These are phyloP conservation scores for Hypoxylon rickii DNA, from an alignment of 495 filamentous ascomycete genomes.

Conservation along the genomic window DNA sequence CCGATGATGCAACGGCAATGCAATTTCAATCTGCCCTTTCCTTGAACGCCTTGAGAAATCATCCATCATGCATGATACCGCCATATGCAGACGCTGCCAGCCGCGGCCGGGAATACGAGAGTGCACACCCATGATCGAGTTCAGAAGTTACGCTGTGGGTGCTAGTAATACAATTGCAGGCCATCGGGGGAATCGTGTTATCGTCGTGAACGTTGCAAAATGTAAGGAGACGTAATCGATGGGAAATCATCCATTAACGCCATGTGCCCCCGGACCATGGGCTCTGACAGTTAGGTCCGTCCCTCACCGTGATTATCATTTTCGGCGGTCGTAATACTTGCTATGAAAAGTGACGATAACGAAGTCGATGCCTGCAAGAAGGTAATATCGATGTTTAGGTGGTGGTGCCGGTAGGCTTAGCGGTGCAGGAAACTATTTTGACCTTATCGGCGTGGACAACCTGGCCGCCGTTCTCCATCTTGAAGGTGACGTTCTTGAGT, in stretches of 20 bases:
- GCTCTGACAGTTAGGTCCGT: background rate
- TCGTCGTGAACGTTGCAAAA: background rate
- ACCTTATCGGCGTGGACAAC: slow-evolving; percentile 71
- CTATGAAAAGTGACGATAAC: background rate
- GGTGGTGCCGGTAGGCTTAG: slow-evolving; percentile 69
- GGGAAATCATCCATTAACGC: too few relatives aligned
- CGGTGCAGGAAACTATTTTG: slow-evolving; percentile 97
- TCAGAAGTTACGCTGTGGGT: background rate
- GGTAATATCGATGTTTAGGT: too few relatives aligned
- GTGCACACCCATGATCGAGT: background rate
- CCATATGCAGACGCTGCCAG: slow-evolving; percentile 8
- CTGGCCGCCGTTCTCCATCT: slow-evolving; percentile 79
- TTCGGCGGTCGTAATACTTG: background rate
- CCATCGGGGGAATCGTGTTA: background rate
- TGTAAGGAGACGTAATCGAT: background rate
- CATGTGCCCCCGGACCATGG: background rate
- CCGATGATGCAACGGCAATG: background rate
- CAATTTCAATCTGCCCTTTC: slow-evolving; percentile 12
- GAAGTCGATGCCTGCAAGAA: background rate
- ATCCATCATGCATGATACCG: slow-evolving; percentile 2
- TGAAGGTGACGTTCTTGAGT: slow-evolving; percentile 97
- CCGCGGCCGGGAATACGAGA: background rate
- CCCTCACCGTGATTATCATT: background rate
- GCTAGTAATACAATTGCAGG: background rate
- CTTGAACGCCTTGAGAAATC: slow-evolving; percentile 14